Evolutionary conservation across 306 rosid genomes (phyloP), one percentile per base, ranked within the genome.

Genomic region (Acacia acuminata): DNA sequence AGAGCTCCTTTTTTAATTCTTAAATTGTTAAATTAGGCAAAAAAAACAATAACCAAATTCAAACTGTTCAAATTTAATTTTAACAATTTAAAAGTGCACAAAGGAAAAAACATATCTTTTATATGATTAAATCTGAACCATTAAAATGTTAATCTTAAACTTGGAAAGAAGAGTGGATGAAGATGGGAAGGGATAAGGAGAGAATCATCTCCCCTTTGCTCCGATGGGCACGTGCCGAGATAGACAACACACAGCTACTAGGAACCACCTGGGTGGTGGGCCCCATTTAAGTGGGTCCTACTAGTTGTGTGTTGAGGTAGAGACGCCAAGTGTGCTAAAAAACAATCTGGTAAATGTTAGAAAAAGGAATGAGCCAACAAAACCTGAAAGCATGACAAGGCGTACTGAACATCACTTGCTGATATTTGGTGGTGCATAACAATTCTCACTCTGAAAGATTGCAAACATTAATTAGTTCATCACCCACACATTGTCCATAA

Each of bases 391-490:
- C 94, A 93, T 53, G 98, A 84, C 82, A 95, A 36, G 69, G 96
- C 81, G 82, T 92, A 89, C 8, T 90, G 92, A 85, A 90, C 91
- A 71, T 95, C 99, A 10, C 84, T 85, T 79, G 76, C 78, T 0
- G 96, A 95, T 79, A 95, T 90, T 88, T 93, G 98, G 85, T 93
- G 92, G 91, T 93, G 99, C 63, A 90, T 76, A 75, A 95, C 99
- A 63, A 92, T 73, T 86, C 99, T 89, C n/a, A 95, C 40, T 77
- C 99, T 93, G 95, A 48, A 43, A 88, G 81, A 69, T 47, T 63
- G 50, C 45, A 79, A 27, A 73, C 36, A 53, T 40, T 44, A 10
- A 68, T 69, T 22, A 22, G 25, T 22, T 58, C 30, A n/a, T 58
- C 11, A 73, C 71, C 44, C 51, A 47, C 51, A 36, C 68, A 44